Conservation (phyloP, 768 basidiomycete species). For the Tylopilus felleus region DNA sequence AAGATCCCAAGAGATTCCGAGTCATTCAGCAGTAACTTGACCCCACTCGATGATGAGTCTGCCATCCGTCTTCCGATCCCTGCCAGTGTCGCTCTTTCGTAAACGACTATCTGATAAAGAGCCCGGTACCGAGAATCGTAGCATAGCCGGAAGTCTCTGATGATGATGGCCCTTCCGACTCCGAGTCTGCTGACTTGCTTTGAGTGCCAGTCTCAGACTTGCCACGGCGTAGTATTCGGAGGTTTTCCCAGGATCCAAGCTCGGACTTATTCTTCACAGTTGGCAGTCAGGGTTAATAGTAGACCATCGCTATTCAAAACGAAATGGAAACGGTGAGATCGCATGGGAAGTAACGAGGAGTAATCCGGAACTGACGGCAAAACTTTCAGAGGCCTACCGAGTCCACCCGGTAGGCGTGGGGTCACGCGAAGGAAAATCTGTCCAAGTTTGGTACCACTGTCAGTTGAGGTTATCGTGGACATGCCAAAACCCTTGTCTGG, state of each 20-base stretch:
- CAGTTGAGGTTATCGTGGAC: background rate
- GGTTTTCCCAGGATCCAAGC: background rate
- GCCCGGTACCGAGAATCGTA: background rate
- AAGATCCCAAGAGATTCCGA: no score
- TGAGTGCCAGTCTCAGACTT: no score
- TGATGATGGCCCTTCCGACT: no score
- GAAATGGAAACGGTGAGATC: slow-evolving; percentile 1
- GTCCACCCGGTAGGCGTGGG: background rate
- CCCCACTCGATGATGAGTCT: no score
- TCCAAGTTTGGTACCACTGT: background rate
- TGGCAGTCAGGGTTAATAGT: background rate
- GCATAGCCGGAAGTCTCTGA: background rate
- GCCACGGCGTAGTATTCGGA: no score
- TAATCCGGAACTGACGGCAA: background rate
- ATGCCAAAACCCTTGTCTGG: background rate
- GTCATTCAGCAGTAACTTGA: no score
- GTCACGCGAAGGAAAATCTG: background rate
- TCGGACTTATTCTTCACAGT: no score
- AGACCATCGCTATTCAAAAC: background rate
- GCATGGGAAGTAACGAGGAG: slow-evolving; percentile 3
- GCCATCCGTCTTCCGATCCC: background rate
- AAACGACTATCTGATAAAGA: background rate
- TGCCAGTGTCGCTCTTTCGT: background rate
- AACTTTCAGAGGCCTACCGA: background rate
- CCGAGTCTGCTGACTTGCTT: no score